A percentile compares a stretch with the other conserved stretches of the same genome.
These are phyloP conservation scores for Myriosclerotinia curreyana DNA, from an alignment of 2,329 filamentous ascomycete species.

Conservation along the genomic window DNA sequence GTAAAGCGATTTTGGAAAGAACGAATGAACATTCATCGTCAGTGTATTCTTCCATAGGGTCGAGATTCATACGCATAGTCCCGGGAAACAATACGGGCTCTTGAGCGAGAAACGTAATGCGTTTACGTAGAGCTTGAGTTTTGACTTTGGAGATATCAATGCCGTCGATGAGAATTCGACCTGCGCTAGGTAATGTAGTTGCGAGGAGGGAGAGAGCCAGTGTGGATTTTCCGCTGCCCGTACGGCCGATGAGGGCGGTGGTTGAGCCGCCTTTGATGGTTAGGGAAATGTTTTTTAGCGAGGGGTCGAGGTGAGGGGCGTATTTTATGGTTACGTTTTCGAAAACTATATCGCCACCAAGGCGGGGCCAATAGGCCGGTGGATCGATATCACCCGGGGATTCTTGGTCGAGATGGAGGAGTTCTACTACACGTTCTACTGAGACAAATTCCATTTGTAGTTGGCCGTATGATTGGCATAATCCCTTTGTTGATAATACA, in stretches of 20 bases:
- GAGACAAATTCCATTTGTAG: conserved; percentile 91
- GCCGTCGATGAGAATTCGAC: conserved; percentile 57
- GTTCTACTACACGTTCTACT: conserved; percentile 80
- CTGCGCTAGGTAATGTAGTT: conserved; percentile 52
- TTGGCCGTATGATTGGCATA: conserved; percentile 78
- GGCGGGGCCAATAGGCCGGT: conserved; percentile 73
- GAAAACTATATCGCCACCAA: conserved; percentile 70
- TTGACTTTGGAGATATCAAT: conserved; percentile 59
- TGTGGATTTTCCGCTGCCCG: conserved; percentile 80
- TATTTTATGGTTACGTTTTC: conserved; percentile 76
- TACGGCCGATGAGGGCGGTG: conserved; percentile 77
- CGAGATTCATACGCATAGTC: conserved; percentile 59
- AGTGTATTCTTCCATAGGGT: conserved; percentile 56
- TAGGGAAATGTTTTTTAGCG: conserved; percentile 66
- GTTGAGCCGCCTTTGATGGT: conserved; percentile 74
- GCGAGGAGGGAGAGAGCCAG: conserved; percentile 61
- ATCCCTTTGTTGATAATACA: conserved; percentile 65
- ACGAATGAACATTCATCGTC: conserved; percentile 54
- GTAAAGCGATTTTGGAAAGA: conserved; percentile 51
- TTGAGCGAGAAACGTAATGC: conserved; percentile 66
- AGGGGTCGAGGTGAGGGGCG: conserved; percentile 71
- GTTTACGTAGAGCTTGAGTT: conserved; percentile 56
- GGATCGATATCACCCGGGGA: conserved; percentile 63
- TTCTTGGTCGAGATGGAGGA: conserved; percentile 77
- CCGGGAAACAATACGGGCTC: conserved; percentile 65